Conservation (phyloP, 371 early-diverging fungal species). For the Actinomucor elegans region DNA sequence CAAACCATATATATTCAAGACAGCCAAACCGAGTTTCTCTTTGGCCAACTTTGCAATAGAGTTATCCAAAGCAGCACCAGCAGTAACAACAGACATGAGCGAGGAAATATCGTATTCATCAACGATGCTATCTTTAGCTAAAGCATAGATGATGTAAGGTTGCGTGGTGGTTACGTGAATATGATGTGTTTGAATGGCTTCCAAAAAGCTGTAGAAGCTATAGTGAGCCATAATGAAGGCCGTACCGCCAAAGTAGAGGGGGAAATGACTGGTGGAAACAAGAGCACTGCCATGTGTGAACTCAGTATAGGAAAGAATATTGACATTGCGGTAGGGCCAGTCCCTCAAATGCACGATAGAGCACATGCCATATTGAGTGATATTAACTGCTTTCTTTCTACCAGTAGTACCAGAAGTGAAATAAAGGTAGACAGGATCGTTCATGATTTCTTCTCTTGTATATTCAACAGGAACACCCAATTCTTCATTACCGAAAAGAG, state of each 20-base stretch:
- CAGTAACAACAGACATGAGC: conserved; percentile 52
- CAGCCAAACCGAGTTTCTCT: conserved; percentile 36
- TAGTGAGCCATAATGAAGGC: conserved; percentile 55
- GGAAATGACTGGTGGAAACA: neutral
- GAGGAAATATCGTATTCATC: conserved; percentile 60
- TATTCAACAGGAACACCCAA: conserved; percentile 1
- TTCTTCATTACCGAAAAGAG: conserved; percentile 6
- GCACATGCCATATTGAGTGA: conserved; percentile 4
- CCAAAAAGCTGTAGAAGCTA: conserved; percentile 51
- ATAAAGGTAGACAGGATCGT: conserved; percentile 17
- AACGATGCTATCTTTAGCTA: conserved; percentile 56
- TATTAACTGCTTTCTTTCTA: conserved; percentile 22
- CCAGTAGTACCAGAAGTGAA: conserved; percentile 41
- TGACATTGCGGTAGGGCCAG: neutral
- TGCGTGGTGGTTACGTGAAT: conserved; percentile 62
- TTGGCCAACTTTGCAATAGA: conserved; percentile 41
- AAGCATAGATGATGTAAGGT: conserved; percentile 56
- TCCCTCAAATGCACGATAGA: neutral
- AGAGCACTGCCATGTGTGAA: conserved; percentile 23
- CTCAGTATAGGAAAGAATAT: conserved; percentile 1
- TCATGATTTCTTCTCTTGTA: conserved; percentile 12
- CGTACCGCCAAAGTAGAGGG: neutral
- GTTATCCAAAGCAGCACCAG: conserved; percentile 76
- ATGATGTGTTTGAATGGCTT: conserved; percentile 55
- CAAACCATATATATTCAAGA: conserved; percentile 69